Conservation (phyloP, 2,329 filamentous ascomycete species). For the Fonsecaea monophora region DNA sequence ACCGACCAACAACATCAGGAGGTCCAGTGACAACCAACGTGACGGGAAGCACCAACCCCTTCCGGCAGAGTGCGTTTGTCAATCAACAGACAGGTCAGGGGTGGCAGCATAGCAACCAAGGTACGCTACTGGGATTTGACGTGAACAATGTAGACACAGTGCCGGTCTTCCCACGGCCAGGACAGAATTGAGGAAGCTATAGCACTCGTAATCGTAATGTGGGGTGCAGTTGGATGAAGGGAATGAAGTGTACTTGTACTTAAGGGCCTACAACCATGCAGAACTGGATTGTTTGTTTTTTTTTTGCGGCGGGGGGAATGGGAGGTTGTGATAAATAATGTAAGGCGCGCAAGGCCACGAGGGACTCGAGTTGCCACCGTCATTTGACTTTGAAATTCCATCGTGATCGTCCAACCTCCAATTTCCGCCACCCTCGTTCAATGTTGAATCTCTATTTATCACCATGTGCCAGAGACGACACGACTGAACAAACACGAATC, state of each 20-base stretch:
- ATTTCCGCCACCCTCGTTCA: not conserved
- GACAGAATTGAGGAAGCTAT: conserved; percentile 47
- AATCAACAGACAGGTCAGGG: conserved; percentile 86
- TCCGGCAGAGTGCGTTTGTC: conserved; percentile 87
- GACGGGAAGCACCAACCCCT: conserved; percentile 92
- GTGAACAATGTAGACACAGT: conserved; percentile 80
- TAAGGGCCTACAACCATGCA: not conserved
- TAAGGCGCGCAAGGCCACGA: not conserved
- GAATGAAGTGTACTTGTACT: not conserved
- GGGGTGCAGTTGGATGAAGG: conserved; percentile 11
- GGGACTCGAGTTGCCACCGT: conserved; percentile 1
- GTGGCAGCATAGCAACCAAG: conserved; percentile 81
- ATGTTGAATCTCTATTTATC: not conserved
- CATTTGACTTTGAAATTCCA: conserved; percentile 9
- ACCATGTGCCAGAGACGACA: not conserved
- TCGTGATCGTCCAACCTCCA: not conserved
- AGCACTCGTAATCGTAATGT: conserved; percentile 24
- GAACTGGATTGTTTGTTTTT: not conserved
- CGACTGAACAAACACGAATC: not conserved
- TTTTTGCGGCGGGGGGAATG: not conserved
- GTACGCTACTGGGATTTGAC: conserved; percentile 76
- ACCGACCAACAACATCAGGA: conserved; percentile 51
- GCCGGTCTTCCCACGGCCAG: conserved; percentile 84
- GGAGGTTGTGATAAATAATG: too few relatives aligned
- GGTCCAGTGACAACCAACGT: conserved; percentile 71